A percentile compares a stretch with the other conserved stretches of the same genome.
phyloP scores from a whole-genome alignment of 116 monocot genomes.

The Iris pallida region DNA sequence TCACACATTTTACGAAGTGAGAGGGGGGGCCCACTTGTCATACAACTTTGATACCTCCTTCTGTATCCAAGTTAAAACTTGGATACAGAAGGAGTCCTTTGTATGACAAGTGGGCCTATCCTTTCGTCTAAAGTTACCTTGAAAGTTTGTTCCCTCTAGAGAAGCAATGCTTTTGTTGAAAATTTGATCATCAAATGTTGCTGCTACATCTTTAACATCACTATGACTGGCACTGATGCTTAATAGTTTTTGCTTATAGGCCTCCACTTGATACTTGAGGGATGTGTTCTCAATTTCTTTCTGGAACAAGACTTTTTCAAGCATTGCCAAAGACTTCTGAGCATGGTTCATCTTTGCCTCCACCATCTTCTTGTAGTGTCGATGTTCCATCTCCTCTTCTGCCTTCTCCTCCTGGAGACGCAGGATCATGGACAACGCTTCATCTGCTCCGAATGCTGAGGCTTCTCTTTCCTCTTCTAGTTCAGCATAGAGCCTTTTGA shows the following conservation, averaged over 20 bases:
- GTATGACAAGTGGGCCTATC: too few relatives aligned
- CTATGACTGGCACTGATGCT: background rate
- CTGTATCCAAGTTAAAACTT: too few relatives aligned
- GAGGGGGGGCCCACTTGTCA: too few relatives aligned
- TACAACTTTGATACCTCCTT: too few relatives aligned
- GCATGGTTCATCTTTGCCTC: constrained; percentile 48
- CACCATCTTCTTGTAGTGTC: constrained; percentile 44
- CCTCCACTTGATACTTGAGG: constrained; percentile 31
- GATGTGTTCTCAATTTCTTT: constrained; percentile 38
- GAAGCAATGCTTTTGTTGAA: background rate
- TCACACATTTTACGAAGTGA: too few relatives aligned
- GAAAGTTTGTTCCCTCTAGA: constrained; percentile 1
- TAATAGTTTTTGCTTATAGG: constrained; percentile 22
- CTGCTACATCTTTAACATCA: constrained; percentile 2
- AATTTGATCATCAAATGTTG: constrained; percentile 6
- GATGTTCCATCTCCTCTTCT: constrained; percentile 44
- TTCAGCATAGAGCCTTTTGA: constrained; percentile 31
- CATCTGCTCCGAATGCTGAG: constrained; percentile 51
- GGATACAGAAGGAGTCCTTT: too few relatives aligned
- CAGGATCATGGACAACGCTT: constrained; percentile 59
- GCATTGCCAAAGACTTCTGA: constrained; percentile 23
- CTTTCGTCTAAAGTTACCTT: constrained; percentile 4
- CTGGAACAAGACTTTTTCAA: constrained; percentile 33
- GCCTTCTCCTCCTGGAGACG: constrained; percentile 64
- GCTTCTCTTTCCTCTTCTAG: constrained; percentile 67